phyloP scores from a whole-genome alignment of 805 yeast genomes.

The Candida xiaguanensis region DNA sequence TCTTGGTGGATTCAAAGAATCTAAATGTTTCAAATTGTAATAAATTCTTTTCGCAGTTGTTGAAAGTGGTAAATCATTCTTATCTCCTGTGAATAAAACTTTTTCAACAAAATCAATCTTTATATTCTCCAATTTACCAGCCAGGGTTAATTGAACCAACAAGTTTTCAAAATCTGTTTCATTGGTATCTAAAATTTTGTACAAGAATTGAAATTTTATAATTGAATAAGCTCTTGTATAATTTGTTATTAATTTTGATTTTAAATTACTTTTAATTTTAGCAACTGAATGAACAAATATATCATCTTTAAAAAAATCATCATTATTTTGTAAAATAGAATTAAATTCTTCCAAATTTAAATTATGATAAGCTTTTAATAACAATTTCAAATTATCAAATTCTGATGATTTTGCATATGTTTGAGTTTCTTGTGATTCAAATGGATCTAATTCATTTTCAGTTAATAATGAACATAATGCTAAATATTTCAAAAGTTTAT shows the following conservation, averaged over 20 bases:
- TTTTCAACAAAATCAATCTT: conserved; percentile 28
- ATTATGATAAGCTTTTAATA: conserved; percentile 30
- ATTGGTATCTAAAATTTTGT: conserved; percentile 15
- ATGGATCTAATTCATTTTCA: conserved; percentile 66
- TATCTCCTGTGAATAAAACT: conserved; percentile 3
- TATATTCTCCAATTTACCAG: conserved; percentile 25
- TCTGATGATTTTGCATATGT: conserved; percentile 39
- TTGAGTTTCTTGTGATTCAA: conserved; percentile 68
- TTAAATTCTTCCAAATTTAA: conserved; percentile 21
- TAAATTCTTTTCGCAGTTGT: conserved; percentile 13
- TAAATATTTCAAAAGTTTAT: conserved; percentile 55
- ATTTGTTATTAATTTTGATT: conserved; percentile 27
- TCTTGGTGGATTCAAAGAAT: conserved; percentile 11
- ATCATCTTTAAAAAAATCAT: conserved; percentile 25
- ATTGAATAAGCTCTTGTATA: conserved; percentile 27
- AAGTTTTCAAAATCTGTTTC: conserved; percentile 24
- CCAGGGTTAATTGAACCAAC: conserved; percentile 24
- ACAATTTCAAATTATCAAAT: conserved; percentile 21
- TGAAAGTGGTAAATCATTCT: conserved; percentile 3
- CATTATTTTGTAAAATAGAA: conserved; percentile 14
- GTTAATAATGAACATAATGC: conserved; percentile 59
- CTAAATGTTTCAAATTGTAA: conserved; percentile 21
- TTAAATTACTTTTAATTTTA: conserved; percentile 26
- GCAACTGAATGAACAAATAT: conserved; percentile 25
- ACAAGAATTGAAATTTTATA: conserved; percentile 25